Evolutionary conservation across 768 basidiomycete species (phyloP).

Genomic region (Pseudohyphozyma bogoriensis): DNA sequence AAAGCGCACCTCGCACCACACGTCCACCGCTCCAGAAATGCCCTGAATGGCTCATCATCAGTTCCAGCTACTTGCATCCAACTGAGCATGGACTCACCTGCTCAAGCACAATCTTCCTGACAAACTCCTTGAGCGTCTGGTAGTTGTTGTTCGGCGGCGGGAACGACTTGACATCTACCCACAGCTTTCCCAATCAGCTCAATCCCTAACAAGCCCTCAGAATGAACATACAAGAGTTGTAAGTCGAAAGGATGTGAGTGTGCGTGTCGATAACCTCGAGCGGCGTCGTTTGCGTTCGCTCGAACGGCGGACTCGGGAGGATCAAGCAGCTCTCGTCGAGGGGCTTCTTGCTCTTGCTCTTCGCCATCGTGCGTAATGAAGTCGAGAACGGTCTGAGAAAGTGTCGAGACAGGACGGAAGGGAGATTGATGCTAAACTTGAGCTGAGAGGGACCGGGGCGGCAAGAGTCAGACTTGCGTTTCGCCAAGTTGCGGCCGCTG

Average conservation of each 20-base stretch:
- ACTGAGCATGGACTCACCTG: too few species aligned
- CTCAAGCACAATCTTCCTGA: constrained; percentile 48
- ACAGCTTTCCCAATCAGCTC: not conserved
- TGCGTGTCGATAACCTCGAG: constrained; percentile 64
- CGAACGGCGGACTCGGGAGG: constrained; percentile 6
- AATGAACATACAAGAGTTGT: constrained; percentile 46
- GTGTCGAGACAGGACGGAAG: too few species aligned
- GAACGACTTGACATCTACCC: not conserved
- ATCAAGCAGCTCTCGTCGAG: constrained; percentile 7
- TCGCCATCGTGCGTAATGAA: too few species aligned
- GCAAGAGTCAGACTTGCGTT: too few species aligned
- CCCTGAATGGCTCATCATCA: too few species aligned
- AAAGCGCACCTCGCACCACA: constrained; percentile 79
- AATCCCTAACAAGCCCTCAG: not conserved
- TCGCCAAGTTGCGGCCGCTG: too few species aligned
- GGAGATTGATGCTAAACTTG: too few species aligned
- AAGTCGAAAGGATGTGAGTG: constrained; percentile 71
- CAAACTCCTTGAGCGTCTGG: constrained; percentile 57
- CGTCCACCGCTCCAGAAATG: constrained; percentile 62
- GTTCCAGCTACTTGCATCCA: too few species aligned
- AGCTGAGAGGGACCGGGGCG: too few species aligned
- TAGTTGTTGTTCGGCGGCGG: constrained; percentile 32
- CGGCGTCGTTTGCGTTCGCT: not conserved
- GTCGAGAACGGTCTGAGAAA: too few species aligned
- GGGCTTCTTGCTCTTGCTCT: not conserved